Conservation (phyloP, 106 monocot species). For the Acorus gramineus region DNA sequence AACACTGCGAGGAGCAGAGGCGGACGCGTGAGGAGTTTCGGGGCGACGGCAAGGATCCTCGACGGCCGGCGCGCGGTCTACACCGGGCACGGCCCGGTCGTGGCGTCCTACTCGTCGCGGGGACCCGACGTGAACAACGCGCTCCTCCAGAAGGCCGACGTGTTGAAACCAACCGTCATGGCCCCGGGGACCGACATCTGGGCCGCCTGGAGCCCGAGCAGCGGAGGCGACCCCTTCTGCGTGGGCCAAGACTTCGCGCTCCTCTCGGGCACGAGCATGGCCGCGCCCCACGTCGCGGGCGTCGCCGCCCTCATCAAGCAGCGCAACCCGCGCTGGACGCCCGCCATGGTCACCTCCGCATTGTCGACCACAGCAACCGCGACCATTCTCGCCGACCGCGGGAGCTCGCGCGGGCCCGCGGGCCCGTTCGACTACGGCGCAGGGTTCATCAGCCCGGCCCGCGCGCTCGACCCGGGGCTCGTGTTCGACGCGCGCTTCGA, state of each 20-base stretch:
- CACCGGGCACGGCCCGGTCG: constrained; percentile 31
- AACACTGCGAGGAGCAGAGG: constrained; percentile 23
- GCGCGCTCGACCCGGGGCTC: constrained; percentile 59
- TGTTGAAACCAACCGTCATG: constrained; percentile 67
- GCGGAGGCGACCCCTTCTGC: constrained; percentile 13
- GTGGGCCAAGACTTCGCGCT: constrained; percentile 49
- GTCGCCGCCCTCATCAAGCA: constrained; percentile 70
- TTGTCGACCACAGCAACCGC: constrained; percentile 50
- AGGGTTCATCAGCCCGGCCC: constrained; percentile 39
- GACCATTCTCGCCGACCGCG: constrained; percentile 14
- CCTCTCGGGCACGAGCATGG: constrained; percentile 73
- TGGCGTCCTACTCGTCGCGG: constrained; percentile 58
- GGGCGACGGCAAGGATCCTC: constrained; percentile 35
- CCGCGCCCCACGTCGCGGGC: constrained; percentile 68
- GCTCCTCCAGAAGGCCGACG: constrained; percentile 49
- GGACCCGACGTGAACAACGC: constrained; percentile 62
- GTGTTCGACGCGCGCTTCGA: constrained; percentile 41
- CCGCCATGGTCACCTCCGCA: constrained; percentile 57
- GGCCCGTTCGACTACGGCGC: constrained; percentile 69
- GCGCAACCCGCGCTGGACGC: constrained; percentile 50
- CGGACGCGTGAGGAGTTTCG: constrained; percentile 29
- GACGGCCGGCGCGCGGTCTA: constrained; percentile 55
- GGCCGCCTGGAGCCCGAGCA: constrained; percentile 69
- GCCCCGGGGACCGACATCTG: constrained; percentile 64
- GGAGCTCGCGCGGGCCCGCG: constrained; percentile 6